phyloP scores from a whole-genome alignment of 106 monocot species.

The Apostasia shenzhenica region DNA sequence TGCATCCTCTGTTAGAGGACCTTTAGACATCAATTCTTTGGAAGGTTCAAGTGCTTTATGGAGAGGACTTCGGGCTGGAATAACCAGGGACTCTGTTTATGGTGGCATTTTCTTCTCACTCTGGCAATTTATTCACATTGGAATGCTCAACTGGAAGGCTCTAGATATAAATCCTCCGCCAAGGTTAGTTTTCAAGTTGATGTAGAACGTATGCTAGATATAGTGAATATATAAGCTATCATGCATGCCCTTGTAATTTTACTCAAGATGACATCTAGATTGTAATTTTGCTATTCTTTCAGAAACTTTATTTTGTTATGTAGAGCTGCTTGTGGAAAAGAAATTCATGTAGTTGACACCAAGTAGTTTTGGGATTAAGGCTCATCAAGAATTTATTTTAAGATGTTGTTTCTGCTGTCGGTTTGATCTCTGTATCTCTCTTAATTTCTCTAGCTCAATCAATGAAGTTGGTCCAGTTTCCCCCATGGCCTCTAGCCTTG shows the following conservation, averaged over 20 bases:
- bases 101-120: slow-evolving; percentile 87
- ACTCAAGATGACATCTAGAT: not conserved
- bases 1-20: slow-evolving; percentile 66
- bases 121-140: slow-evolving; percentile 89
- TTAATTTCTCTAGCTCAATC: slow-evolving; percentile 46
- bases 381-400: too few species aligned
- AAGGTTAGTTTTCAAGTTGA: slow-evolving; percentile 29
- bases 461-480: slow-evolving; percentile 67
- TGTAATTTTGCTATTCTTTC: too few species aligned
- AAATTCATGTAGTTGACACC: too few species aligned
- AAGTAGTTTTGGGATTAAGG: too few species aligned
- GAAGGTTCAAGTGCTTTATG: slow-evolving; percentile 80
- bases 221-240: not conserved
- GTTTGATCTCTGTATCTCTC: not conserved
- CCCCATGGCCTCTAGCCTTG: slow-evolving; percentile 67
- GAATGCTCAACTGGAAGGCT: slow-evolving; percentile 87
- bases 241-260: not conserved
- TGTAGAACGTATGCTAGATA: not conserved
- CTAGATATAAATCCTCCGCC: slow-evolving; percentile 64
- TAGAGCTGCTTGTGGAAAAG: too few species aligned
- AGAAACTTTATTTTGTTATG: too few species aligned
- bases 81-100: slow-evolving; percentile 76
- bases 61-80: slow-evolving; percentile 77
- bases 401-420: not conserved
- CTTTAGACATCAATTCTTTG: slow-evolving; percentile 43